Conservation (phyloP, 2,329 filamentous ascomycete genomes). For the Dothideomycetes sp. region DNA sequence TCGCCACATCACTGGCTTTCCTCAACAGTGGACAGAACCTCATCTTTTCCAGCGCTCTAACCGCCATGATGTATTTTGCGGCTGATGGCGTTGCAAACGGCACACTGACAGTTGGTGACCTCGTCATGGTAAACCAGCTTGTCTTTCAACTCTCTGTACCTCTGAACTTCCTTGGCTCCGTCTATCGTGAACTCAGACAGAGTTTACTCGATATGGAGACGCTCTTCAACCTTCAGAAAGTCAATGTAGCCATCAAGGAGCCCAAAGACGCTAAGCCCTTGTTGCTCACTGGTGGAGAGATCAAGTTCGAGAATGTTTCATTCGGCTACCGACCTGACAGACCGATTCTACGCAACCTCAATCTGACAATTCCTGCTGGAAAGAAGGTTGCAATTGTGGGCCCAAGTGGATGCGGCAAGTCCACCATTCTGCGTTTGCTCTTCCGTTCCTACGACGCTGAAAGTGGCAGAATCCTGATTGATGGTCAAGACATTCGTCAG, state of each 20-base stretch:
- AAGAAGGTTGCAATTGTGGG: constrained; percentile 95
- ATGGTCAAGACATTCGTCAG: constrained; percentile 82
- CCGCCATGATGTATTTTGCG: constrained; percentile 96
- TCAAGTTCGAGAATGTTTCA: constrained; percentile 86
- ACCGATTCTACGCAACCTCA: constrained; percentile 77
- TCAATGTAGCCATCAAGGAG: constrained; percentile 81
- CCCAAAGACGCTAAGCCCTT: constrained; percentile 64
- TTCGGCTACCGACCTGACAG: constrained; percentile 86
- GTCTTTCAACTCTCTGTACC: constrained; percentile 97
- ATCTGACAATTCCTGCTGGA: constrained; percentile 82
- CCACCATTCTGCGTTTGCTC: constrained; percentile 77
- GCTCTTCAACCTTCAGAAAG: constrained; percentile 92
- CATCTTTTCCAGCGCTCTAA: constrained; percentile 90
- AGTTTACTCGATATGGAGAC: constrained; percentile 98
- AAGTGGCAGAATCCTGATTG: constrained; percentile 74
- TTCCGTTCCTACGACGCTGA: constrained; percentile 95
- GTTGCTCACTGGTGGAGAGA: constrained; percentile 70
- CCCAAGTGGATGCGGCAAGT: constrained; percentile 92
- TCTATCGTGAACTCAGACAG: constrained; percentile 91
- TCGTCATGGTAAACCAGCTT: constrained; percentile 98
- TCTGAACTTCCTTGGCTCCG: constrained; percentile 94
- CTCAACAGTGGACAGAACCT: constrained; percentile 94
- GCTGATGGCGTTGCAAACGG: constrained; percentile 79
- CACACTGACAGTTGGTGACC: constrained; percentile 77
- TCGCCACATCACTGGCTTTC: constrained; percentile 84